A percentile compares a stretch with the other conserved stretches of the same genome.
These are phyloP conservation scores for Perkinsus marinus DNA, from an alignment of 169 alveolate genomes.

Conservation along the genomic window DNA sequence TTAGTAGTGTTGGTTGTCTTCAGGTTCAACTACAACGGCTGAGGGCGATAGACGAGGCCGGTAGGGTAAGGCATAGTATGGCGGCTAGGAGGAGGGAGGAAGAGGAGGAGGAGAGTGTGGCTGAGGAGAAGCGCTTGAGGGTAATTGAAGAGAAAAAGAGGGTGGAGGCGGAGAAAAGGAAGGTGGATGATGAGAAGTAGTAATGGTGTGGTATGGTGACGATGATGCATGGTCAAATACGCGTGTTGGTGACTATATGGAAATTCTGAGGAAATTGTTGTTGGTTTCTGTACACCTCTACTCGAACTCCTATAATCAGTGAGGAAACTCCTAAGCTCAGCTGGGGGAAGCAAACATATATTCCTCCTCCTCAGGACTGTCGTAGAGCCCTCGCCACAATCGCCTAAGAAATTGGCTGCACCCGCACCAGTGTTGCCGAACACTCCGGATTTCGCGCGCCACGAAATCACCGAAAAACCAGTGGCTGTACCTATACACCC, in stretches of 20 bases:
- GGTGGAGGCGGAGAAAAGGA: background rate
- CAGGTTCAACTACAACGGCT: background rate
- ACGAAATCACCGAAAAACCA: background rate
- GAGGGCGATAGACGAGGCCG: background rate
- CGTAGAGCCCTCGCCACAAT: background rate
- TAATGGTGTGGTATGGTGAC: no score
- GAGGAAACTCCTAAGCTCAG: no score
- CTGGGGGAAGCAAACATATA: background rate
- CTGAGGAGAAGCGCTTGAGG: background rate
- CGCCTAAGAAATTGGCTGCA: background rate
- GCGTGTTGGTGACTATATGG: no score
- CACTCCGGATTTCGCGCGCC: background rate
- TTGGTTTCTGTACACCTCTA: no score
- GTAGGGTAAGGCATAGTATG: background rate
- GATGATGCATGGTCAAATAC: no score
- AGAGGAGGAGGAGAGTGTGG: background rate
- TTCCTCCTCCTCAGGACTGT: background rate
- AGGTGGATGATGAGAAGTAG: background rate
- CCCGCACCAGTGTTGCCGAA: background rate
- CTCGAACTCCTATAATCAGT: no score
- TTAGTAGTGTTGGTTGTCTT: background rate
- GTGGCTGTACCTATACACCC: background rate
- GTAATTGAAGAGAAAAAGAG: background rate
- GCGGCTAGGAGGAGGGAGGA: background rate
- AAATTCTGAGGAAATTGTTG: no score